Conservation (phyloP, 345 rosid species). For the Aethionema arabicum region DNA sequence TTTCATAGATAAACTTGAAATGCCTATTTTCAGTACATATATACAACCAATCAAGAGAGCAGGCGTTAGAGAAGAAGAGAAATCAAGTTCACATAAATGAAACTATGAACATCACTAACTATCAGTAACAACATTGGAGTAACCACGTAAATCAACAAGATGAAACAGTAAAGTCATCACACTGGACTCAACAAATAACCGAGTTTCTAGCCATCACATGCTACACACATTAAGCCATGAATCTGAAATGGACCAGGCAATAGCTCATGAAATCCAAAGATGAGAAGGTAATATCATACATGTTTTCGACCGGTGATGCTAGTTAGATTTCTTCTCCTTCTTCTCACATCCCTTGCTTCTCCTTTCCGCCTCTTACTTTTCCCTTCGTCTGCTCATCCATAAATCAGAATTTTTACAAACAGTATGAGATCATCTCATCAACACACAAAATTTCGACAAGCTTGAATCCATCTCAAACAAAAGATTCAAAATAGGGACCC, state of each 20-base stretch:
- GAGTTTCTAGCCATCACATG: not conserved
- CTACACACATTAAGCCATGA: not conserved
- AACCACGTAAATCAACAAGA: constrained; percentile 19
- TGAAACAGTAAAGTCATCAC: constrained; percentile 13
- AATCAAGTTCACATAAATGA: not conserved
- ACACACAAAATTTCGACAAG: not conserved
- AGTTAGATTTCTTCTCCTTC: constrained; percentile 57
- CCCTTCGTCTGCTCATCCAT: constrained; percentile 49
- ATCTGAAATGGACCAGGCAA: not conserved
- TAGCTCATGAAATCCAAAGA: not conserved
- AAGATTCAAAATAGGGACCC: not conserved
- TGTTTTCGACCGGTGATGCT: constrained; percentile 56
- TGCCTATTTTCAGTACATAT: too few relatives aligned
- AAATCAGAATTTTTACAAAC: constrained; percentile 9
- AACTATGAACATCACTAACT: constrained; percentile 3
- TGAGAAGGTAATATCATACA: constrained; percentile 37
- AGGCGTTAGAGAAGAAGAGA: constrained; percentile 5
- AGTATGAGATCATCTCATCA: constrained; percentile 8
- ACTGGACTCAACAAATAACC: not conserved
- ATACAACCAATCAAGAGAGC: too few relatives aligned
- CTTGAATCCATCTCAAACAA: too few relatives aligned
- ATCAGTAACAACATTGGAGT: constrained; percentile 5
- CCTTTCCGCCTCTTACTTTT: constrained; percentile 53
- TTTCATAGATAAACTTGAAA: too few relatives aligned
- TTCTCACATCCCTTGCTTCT: constrained; percentile 47